Conservation (phyloP, 1,284 basidiomycete genomes). For the Ceratobasidium sp. region DNA sequence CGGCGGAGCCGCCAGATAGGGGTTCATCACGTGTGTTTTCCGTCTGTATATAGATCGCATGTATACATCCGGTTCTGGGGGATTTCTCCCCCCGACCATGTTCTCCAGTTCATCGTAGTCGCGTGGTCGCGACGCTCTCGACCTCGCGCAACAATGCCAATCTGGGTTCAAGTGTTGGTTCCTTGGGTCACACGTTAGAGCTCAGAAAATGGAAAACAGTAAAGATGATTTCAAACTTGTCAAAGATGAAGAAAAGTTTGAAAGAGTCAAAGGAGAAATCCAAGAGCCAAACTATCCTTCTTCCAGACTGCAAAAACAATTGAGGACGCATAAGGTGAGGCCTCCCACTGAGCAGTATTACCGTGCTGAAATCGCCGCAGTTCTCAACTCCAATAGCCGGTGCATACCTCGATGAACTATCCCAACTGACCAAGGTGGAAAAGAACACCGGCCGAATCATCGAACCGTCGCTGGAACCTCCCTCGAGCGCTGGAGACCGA, state of each 20-base stretch:
- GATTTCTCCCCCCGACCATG: no score
- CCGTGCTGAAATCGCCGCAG: slow-evolving; percentile 57
- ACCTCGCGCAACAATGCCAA: no score
- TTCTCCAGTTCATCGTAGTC: no score
- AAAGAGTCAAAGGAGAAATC: slow-evolving; percentile 65
- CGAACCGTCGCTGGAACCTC: slow-evolving; percentile 30
- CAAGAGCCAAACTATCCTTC: slow-evolving; percentile 84
- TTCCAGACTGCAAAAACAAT: slow-evolving; percentile 68
- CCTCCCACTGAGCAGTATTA: not conserved
- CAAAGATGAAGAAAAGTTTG: slow-evolving; percentile 73
- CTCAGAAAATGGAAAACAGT: slow-evolving; percentile 56
- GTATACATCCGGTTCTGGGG: no score
- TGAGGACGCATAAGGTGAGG: slow-evolving; percentile 77
- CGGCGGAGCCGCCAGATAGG: no score
- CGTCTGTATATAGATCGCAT: no score
- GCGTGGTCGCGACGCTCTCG: no score
- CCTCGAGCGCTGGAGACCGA: slow-evolving; percentile 43
- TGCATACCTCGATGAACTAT: slow-evolving; percentile 76
- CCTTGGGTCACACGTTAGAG: slow-evolving; percentile 78
- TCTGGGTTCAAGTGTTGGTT: slow-evolving; percentile 94
- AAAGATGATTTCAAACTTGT: slow-evolving; percentile 62
- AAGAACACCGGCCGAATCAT: slow-evolving; percentile 51
- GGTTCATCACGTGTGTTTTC: no score
- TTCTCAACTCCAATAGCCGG: slow-evolving; percentile 77
- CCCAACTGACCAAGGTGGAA: slow-evolving; percentile 60